Percentiles rank a stretch among this genome's conserved stretches.
Conservation (phyloP, 1,139 yeast genomes). For the Suhomyces taliae region DNA sequence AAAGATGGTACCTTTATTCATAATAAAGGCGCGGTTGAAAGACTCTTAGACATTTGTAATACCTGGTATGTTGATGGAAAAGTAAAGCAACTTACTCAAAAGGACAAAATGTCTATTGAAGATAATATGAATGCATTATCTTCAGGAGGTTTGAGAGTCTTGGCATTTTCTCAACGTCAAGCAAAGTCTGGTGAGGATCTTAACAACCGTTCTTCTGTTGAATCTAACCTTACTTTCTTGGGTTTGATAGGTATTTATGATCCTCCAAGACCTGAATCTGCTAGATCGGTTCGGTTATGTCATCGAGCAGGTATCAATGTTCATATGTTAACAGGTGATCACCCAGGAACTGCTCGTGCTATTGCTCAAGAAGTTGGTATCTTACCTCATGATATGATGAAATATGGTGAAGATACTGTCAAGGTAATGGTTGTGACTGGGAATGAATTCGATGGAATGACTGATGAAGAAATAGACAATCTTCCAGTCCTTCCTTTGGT, state of each 20-base stretch:
- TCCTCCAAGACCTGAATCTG: slow-evolving; percentile 77
- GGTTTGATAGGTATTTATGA: slow-evolving; percentile 82
- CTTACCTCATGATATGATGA: slow-evolving; percentile 66
- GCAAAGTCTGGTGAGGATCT: slow-evolving; percentile 21
- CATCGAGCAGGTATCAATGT: slow-evolving; percentile 79
- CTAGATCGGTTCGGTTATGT: slow-evolving; percentile 64
- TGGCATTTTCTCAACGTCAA: slow-evolving; percentile 61
- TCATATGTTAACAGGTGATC: slow-evolving; percentile 86
- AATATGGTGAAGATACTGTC: slow-evolving; percentile 61
- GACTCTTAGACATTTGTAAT: slow-evolving; percentile 59
- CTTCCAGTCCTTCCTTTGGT: slow-evolving; percentile 76
- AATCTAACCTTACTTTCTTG: slow-evolving; percentile 54
- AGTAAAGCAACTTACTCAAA: slow-evolving; percentile 38
- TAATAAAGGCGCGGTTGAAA: slow-evolving; percentile 82
- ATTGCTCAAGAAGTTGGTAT: slow-evolving; percentile 87
- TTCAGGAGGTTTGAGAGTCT: slow-evolving; percentile 68
- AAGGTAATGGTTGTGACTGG: slow-evolving; percentile 78
- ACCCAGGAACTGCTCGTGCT: slow-evolving; percentile 78
- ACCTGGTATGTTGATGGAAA: slow-evolving; percentile 50
- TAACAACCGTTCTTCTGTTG: slow-evolving; percentile 52
- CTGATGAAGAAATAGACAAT: slow-evolving; percentile 62
- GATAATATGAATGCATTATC: slow-evolving; percentile 63
- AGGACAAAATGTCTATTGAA: slow-evolving; percentile 46
- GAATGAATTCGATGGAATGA: slow-evolving; percentile 62
- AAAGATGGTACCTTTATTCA: slow-evolving; percentile 40